Conservation (phyloP, 2,329 filamentous ascomycete genomes). For the Ophiosphaerella korrae region DNA sequence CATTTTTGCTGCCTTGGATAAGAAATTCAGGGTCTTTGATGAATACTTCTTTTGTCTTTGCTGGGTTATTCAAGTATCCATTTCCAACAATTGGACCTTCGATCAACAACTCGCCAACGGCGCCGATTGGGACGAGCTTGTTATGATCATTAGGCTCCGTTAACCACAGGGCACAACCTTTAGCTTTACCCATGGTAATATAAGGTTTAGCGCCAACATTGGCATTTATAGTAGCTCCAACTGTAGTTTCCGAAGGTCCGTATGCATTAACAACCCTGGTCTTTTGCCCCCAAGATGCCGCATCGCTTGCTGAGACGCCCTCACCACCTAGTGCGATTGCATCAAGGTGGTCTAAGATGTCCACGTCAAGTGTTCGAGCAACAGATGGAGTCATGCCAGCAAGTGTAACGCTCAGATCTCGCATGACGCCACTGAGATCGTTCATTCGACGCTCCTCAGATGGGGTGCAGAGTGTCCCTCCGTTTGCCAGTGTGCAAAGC, state of each 20-base stretch:
- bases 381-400: conserved; percentile 47
- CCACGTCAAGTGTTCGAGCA: conserved; percentile 44
- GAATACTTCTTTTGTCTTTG: conserved; percentile 45
- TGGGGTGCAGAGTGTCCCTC: conserved; percentile 44
- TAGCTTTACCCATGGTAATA: conserved; percentile 46
- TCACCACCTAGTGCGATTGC: conserved; percentile 50
- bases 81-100: conserved; percentile 59
- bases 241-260: conserved; percentile 45
- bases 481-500: conserved; percentile 41
- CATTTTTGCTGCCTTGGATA: conserved; percentile 64
- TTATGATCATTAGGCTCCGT: conserved; percentile 48
- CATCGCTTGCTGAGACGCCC: conserved; percentile 40
- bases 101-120: conserved; percentile 60
- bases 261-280: conserved; percentile 45
- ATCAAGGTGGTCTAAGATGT: conserved; percentile 49
- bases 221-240: conserved; percentile 41
- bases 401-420: conserved; percentile 41
- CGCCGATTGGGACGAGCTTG: conserved; percentile 46
- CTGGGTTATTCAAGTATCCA: conserved; percentile 44
- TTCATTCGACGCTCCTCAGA: conserved; percentile 56
- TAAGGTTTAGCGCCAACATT: conserved; percentile 36
- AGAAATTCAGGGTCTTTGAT: conserved; percentile 62
- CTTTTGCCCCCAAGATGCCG: conserved; percentile 51
- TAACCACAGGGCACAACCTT: conserved; percentile 47
- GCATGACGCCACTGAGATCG: conserved; percentile 51